Percentiles rank a stretch among this genome's conserved stretches.
These are phyloP conservation scores for Mycena indigotica DNA, from an alignment of 768 basidiomycete species.

Conservation along the genomic window DNA sequence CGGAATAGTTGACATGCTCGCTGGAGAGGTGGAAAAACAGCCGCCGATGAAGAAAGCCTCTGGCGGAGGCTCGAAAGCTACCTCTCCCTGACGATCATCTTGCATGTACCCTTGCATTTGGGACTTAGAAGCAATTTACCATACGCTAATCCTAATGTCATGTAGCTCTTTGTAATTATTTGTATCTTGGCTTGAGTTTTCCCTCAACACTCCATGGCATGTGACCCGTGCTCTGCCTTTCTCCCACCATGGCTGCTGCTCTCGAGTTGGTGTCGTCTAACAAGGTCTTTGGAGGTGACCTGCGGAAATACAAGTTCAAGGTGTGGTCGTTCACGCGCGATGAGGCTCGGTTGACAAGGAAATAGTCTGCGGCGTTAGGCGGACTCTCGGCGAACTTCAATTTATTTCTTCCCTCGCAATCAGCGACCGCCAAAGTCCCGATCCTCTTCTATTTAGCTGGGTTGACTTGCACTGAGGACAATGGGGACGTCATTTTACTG, in stretches of 20 bases:
- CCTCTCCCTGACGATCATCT: not conserved
- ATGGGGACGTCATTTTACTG: constrained; percentile 56
- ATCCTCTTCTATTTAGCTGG: constrained; percentile 89
- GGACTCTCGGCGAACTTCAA: constrained; percentile 80
- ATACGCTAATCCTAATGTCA: not conserved
- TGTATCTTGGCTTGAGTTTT: not conserved
- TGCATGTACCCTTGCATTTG: too few relatives aligned
- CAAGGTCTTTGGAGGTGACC: constrained; percentile 77
- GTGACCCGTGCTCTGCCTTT: constrained; percentile 9
- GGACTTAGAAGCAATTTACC: not conserved
- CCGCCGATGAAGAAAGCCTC: constrained; percentile 16
- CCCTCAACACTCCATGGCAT: not conserved
- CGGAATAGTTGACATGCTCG: constrained; percentile 76
- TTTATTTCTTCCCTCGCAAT: constrained; percentile 77
- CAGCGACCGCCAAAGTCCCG: constrained; percentile 50
- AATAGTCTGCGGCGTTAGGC: constrained; percentile 70
- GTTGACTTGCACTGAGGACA: constrained; percentile 90
- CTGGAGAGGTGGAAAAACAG: constrained; percentile 72
- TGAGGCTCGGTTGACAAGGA: constrained; percentile 19
- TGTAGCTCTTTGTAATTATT: not conserved
- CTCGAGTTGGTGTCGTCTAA: constrained; percentile 72
- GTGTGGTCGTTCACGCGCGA: constrained; percentile 36
- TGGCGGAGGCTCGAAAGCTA: not conserved
- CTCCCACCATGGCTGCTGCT: constrained; percentile 21
- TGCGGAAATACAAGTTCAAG: constrained; percentile 88